phyloP scores from a whole-genome alignment of 1,284 basidiomycete genomes.

The Ceratobasidium sp. region DNA sequence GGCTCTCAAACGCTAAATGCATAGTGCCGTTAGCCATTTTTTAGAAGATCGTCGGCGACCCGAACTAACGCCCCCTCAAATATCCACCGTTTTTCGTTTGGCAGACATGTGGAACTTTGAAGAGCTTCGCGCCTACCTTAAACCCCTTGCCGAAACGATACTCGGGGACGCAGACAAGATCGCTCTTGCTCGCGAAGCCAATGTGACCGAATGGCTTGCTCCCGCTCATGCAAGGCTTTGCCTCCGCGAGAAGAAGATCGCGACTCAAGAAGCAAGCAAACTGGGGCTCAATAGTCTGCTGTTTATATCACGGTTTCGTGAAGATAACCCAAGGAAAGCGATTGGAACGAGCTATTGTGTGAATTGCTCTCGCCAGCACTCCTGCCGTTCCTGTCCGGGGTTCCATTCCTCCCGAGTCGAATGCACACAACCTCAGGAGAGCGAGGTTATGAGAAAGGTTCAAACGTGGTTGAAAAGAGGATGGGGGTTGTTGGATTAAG shows the following conservation, averaged over 20 bases:
- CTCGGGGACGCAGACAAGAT: slow-evolving; percentile 59
- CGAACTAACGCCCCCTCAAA: neutral
- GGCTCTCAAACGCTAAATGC: neutral
- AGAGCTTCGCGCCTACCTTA: neutral
- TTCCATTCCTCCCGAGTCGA: too few species aligned
- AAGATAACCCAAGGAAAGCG: neutral
- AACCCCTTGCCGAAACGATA: slow-evolving; percentile 5
- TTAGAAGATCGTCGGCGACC: neutral
- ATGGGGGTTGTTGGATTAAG: neutral
- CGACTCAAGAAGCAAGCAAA: slow-evolving; percentile 58
- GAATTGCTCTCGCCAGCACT: neutral
- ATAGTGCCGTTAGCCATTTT: neutral
- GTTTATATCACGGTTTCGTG: too few species aligned
- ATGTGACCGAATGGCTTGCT: slow-evolving; percentile 60
- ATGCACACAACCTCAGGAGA: neutral
- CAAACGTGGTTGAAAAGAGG: slow-evolving; percentile 15
- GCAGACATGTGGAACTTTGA: slow-evolving; percentile 29
- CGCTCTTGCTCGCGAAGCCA: slow-evolving; percentile 58
- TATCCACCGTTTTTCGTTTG: slow-evolving; percentile 14
- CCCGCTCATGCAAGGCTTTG: slow-evolving; percentile 57
- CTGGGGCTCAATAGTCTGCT: slow-evolving; percentile 54
- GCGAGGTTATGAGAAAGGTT: neutral
- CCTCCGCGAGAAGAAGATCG: slow-evolving; percentile 57
- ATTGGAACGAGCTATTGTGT: too few species aligned
- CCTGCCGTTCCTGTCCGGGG: neutral